These are phyloP conservation scores for Reticulascus tulasneorum DNA, from an alignment of 2,329 filamentous ascomycete genomes.

Conservation along the genomic window DNA sequence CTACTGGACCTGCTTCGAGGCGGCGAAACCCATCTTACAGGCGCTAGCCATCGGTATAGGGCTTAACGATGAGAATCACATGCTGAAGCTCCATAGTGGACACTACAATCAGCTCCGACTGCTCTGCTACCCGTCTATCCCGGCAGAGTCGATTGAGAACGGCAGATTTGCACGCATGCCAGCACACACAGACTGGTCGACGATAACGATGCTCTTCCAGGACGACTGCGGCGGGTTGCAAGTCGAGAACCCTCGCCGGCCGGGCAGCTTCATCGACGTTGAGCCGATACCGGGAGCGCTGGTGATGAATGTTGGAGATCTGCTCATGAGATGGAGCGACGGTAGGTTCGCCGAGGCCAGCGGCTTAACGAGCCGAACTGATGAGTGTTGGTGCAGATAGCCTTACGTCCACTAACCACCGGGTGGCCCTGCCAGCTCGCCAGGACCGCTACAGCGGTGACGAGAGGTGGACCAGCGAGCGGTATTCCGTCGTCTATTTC, in stretches of 20 bases:
- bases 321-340: too few species aligned
- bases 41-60: conserved; percentile 29
- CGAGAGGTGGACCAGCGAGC: too few species aligned
- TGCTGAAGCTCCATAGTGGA: conserved; percentile 6
- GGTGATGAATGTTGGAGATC: too few species aligned
- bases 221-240: conserved; percentile 24
- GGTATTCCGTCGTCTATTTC: too few species aligned
- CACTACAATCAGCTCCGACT: conserved; percentile 15
- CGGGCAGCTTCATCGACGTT: conserved; percentile 20
- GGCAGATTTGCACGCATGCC: conserved; percentile 18
- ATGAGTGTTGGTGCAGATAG: too few species aligned
- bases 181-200: conserved; percentile 29
- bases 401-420: too few species aligned
- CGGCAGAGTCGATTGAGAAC: conserved; percentile 33
- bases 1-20: conserved; percentile 25
- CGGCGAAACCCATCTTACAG: conserved; percentile 23
- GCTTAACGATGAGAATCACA: conserved; percentile 18
- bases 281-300: too few species aligned
- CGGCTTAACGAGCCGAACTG: too few species aligned
- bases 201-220: conserved; percentile 27
- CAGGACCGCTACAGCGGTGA: too few species aligned
- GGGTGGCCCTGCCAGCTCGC: too few species aligned
- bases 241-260: conserved; percentile 21
- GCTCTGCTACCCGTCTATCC: conserved; percentile 18
- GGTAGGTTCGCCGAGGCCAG: too few species aligned